Base-by-base conservation (phyloP, 2,329 filamentous ascomycete genomes). In the Fusarium austroafricanum region DNA sequence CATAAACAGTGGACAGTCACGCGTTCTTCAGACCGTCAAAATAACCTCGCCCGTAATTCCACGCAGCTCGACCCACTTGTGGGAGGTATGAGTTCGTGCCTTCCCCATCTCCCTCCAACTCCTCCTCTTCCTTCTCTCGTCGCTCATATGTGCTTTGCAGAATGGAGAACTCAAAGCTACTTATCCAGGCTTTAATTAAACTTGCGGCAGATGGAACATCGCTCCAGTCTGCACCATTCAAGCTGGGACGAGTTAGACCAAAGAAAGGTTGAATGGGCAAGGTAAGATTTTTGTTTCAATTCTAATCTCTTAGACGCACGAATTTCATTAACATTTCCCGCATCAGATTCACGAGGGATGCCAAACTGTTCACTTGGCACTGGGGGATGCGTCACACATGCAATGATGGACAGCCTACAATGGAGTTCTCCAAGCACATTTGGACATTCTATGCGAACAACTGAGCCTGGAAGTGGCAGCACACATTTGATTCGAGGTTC, bases 351-450 rank as follows among this genome's bases (percentile, higher is more conserved):
- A 23, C 21, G 21, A 23, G 21, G 21, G 21, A 23, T 23, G 21
- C 21, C 21, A 23, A 23, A 23, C 21, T 23, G 4, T 4, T 23
- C 21, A 23, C 21, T 23, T 6, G 21, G 21, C 21, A 23, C 21
- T 23, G 21, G 6, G 21, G 21, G 6, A 23, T 6, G 6, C 4
- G 21, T 23, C 21, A 23, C 21, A 23, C 57, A 42, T 40, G 35
- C 55, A 54, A 61, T 61, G 40, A 61, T 61, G 46, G 15, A 33
- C 9, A 61, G 21, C 54, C 56, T 37, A 45, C 17, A 35, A 38
- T 53, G 42, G 40, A 26, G 46, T 55, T 45, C 12, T 29, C 40
- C 17, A 11, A 20, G 35, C 29, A 42, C 10, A 31, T 23, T 43
- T 42, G 39, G 56, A 46, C 28, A n/a, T 46, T 35, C 40, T 21